Base-by-base conservation (phyloP, 1,284 basidiomycete genomes). In the Fomitopsis pinicola region DNA sequence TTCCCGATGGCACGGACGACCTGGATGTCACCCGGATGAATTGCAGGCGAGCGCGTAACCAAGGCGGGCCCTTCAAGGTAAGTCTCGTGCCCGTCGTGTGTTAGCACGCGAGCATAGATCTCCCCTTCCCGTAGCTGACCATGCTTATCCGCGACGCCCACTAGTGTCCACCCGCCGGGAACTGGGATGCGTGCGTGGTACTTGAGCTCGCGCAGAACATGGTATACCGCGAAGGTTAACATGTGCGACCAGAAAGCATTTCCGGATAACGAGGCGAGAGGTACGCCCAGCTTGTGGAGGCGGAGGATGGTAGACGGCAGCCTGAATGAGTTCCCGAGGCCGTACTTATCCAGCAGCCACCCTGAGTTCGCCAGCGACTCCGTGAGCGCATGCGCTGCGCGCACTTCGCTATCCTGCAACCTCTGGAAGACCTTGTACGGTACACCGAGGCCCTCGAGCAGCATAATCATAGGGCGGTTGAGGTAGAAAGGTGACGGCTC, bases 391-490 rank as follows among this genome's bases (percentile, higher is more conserved):
- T 80, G 67, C 1, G 81, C 80, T 36, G 82, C 75, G 22, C 67
- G 56, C 3, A 90, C 80, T 2, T 85, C 85, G 15, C 65, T 67
- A 33, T 81, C 77, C 68, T 90, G 89, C 48, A 85, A 78, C 1
- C 67, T 60, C 61, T 85, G 70, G 73, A 91, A 89, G 2, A 80
- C 77, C 2, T 78, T 67, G 60, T 79, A 80, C 1, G 75, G 74
- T 26, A 89, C 77, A 0, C 87, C 86, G 2, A 82, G 72, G 4
- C 71, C 76, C 54, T 81, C 88, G 5, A 90, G 72, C 17, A 91
- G 75, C 83, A 87, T 87, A 66, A 91, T 87, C 26, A 91, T 73
- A 0, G 87, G 87, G 0, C 87, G 77, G 64, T 90, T 88, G n/a
- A 90, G 76, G 65, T 80, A 87, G 63, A 78, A 86, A 8, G 72